Percentiles rank a stretch among this genome's conserved stretches.
These are phyloP conservation scores for Globisporangium yorkense DNA, from an alignment of 352 stramenopile species.

Conservation along the genomic window DNA sequence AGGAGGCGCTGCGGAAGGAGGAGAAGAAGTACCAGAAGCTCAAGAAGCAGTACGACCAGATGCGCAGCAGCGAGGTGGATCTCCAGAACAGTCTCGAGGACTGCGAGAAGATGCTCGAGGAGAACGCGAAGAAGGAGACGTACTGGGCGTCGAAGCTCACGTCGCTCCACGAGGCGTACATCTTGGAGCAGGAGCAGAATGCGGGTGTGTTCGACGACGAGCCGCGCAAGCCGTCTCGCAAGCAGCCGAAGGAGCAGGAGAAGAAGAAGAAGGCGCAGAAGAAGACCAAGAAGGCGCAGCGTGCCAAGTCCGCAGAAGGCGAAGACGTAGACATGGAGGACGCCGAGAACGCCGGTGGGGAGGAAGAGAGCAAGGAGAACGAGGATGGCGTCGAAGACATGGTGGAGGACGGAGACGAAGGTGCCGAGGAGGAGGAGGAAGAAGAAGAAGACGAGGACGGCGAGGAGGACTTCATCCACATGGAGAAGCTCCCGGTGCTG, in stretches of 20 bases:
- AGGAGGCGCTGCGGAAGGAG: conserved; percentile 69
- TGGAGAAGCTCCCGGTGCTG: conserved; percentile 71
- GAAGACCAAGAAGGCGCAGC: conserved; percentile 12
- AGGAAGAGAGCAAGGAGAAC: conserved; percentile 29
- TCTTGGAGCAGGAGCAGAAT: conserved; percentile 70
- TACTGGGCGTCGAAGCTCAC: conserved; percentile 82
- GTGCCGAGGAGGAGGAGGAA: conserved; percentile 19
- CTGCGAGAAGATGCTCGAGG: conserved; percentile 90
- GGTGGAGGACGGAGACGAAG: conserved; percentile 11
- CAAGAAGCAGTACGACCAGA: conserved; percentile 87
- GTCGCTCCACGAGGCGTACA: conserved; percentile 52
- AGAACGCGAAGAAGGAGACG: conserved; percentile 87
- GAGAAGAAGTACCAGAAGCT: conserved; percentile 80
- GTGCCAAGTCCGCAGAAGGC: conserved; percentile 20
- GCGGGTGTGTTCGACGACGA: conserved; percentile 65
- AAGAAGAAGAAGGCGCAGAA: conserved; percentile 27
- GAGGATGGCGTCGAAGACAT: conserved; percentile 4
- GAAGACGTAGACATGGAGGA: conserved; percentile 34
- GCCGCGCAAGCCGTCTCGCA: conserved; percentile 24
- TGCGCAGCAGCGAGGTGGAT: conserved; percentile 92
- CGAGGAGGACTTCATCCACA: conserved; percentile 19
- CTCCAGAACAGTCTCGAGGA: conserved; percentile 90
- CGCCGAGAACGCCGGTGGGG: conserved; percentile 8
- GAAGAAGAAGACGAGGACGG: conserved; percentile 25
- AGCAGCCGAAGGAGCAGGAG: conserved; percentile 23